Base-by-base conservation (phyloP, 148 eudicot species). In the Nyssa sinensis region DNA sequence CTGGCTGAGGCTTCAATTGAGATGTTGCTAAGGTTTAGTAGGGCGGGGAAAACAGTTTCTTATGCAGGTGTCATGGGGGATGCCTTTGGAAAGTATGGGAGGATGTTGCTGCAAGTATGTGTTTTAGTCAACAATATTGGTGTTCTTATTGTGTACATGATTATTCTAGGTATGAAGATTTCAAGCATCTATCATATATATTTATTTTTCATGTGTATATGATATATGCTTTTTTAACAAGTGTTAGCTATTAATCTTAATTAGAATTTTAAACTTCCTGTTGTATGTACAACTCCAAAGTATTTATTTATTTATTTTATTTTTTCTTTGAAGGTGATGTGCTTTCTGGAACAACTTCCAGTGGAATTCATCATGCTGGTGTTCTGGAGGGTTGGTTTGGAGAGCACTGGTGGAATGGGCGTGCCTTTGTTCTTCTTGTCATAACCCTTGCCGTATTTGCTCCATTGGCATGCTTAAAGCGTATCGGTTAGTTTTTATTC, bases 1-100 rank as follows among this genome's bases (percentile, higher is more conserved):
- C 67, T 93, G 30, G 80, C 98, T 3, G 87, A 91, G 77, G 82
- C 88, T 68, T 89, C 94, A 17, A 83, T 93, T 57, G 94, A 91
- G 62, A 67, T 89, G 70, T 79, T 93, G 78, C 73, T 93, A 51
- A 79, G 96, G 72, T 93, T 88, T 74, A 89, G 97, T 67, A 79
- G 88, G 30, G 82, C 83, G 21, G 84, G 87, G 35, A 79, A 82
- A 61, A 70, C 91, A 0, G 72, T 67, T 70, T 86, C 94, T 27
- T 93, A 93, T 75, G 89, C 88, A 51, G 87, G 87, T 79, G 84
- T 91, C 59, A 90, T 91, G 91, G 88, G 80, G 35, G 90, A 89
- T 66, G 84, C 94, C 11, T 93, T 91, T 81, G 98, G 96, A 64
- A 91, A 85, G 74, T 69, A 58, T 60, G 94, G 94, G 31, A 87